Percentiles rank a stretch among this genome's conserved stretches.
These are phyloP conservation scores for Hansenula sp. DNA, from an alignment of 1,139 yeast species.

Conservation along the genomic window DNA sequence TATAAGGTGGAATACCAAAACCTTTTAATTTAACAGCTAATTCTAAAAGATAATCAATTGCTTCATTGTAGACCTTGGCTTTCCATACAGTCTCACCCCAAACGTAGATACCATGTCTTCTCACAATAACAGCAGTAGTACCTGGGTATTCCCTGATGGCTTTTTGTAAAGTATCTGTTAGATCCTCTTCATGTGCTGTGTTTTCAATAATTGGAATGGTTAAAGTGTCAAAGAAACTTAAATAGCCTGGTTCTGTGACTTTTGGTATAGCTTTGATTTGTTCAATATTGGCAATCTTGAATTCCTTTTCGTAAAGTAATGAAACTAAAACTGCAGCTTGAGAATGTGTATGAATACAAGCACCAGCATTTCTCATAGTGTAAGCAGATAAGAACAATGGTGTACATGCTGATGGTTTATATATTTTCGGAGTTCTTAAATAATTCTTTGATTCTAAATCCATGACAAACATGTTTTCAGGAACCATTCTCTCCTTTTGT, in stretches of 20 bases:
- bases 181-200: constrained; percentile 82
- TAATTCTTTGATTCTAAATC: constrained; percentile 51
- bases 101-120: constrained; percentile 91
- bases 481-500: constrained; percentile 83
- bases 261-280: constrained; percentile 89
- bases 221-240: constrained; percentile 70
- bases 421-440: constrained; percentile 55
- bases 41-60: constrained; percentile 84
- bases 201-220: constrained; percentile 89
- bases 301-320: constrained; percentile 63
- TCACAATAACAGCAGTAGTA: constrained; percentile 80
- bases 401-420: constrained; percentile 90
- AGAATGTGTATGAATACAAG: constrained; percentile 94
- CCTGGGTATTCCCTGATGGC: constrained; percentile 69
- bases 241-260: constrained; percentile 44
- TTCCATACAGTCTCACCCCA: constrained; percentile 95
- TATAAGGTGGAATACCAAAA: constrained; percentile 48
- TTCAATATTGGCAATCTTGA: constrained; percentile 76
- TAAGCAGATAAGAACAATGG: constrained; percentile 82
- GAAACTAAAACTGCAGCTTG: constrained; percentile 83
- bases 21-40: constrained; percentile 77
- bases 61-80: constrained; percentile 90
- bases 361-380: constrained; percentile 70
- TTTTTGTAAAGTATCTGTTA: constrained; percentile 60
- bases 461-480: constrained; percentile 79